phyloP scores from a whole-genome alignment of 2,329 filamentous ascomycete species.

The Metarhizium humberi region DNA sequence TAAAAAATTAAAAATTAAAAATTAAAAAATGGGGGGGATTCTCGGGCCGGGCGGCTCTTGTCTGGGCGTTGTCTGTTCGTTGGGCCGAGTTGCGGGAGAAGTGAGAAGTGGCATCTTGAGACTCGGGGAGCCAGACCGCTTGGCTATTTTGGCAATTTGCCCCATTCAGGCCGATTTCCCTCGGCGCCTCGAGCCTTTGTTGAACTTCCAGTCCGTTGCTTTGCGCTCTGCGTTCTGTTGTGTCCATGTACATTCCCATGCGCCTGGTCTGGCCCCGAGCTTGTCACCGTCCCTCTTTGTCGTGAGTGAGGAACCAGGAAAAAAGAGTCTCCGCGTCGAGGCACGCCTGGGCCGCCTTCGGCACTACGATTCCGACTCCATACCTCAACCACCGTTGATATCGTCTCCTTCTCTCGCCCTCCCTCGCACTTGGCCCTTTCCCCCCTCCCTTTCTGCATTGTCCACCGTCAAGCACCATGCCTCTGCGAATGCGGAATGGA shows the following conservation, averaged over 20 bases:
- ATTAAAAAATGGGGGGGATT: too few species aligned
- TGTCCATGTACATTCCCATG: neutral
- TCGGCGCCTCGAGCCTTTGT: neutral
- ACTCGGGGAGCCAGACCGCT: too few species aligned
- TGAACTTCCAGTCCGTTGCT: neutral
- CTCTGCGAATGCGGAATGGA: slow-evolving; percentile 23
- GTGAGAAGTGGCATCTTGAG: too few species aligned
- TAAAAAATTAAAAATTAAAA: too few species aligned
- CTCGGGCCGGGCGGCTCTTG: too few species aligned
- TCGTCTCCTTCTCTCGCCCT: neutral
- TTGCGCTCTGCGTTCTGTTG: neutral
- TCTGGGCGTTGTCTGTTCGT: too few species aligned
- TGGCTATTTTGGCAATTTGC: neutral
- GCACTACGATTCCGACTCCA: neutral
- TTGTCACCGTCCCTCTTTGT: neutral
- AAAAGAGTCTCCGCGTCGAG: neutral
- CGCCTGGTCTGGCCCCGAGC: neutral
- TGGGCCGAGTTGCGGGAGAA: too few species aligned
- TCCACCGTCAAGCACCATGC: slow-evolving; percentile 14
- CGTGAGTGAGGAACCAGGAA: neutral
- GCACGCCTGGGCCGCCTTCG: neutral
- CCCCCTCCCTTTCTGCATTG: slow-evolving; percentile 2
- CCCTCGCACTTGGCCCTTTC: neutral
- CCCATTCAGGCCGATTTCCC: neutral
- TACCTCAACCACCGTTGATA: neutral